phyloP scores from a whole-genome alignment of 2,329 filamentous ascomycete genomes.

The Paracoccidioides brasiliensis region DNA sequence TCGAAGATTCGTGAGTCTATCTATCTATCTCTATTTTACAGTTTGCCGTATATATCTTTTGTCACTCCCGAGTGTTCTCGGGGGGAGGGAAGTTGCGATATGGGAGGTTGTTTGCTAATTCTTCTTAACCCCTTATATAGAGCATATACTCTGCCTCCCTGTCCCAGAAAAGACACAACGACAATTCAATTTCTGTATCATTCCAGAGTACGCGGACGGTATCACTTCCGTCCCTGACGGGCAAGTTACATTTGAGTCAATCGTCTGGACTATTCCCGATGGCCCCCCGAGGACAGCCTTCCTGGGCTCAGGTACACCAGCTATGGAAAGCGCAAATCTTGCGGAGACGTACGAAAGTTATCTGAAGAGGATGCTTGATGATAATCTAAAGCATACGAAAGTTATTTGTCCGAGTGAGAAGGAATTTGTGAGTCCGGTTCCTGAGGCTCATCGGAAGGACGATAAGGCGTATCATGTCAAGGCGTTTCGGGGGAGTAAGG shows the following conservation, averaged over 20 bases:
- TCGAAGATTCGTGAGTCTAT: slow-evolving; percentile 34
- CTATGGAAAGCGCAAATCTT: slow-evolving; percentile 27
- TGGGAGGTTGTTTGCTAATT: neutral
- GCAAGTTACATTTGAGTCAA: slow-evolving; percentile 36
- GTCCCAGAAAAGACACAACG: slow-evolving; percentile 52
- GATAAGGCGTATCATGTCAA: slow-evolving; percentile 53
- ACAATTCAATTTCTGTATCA: slow-evolving; percentile 50
- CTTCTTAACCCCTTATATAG: slow-evolving; percentile 15
- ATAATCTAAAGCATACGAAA: slow-evolving; percentile 33
- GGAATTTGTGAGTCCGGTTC: slow-evolving; percentile 47
- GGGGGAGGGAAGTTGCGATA: too few relatives aligned
- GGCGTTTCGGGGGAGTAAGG: slow-evolving; percentile 51
- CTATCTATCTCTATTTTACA: neutral
- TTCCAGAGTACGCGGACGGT: slow-evolving; percentile 41
- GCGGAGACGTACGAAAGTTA: slow-evolving; percentile 35
- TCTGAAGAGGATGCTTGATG: slow-evolving; percentile 35
- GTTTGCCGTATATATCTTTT: neutral
- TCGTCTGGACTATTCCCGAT: slow-evolving; percentile 49
- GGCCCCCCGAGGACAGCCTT: slow-evolving; percentile 35
- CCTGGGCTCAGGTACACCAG: slow-evolving; percentile 30
- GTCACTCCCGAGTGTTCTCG: neutral
- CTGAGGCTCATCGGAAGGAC: slow-evolving; percentile 48
- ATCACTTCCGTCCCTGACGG: slow-evolving; percentile 34
- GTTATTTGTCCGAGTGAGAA: slow-evolving; percentile 42
- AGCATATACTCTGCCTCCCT: slow-evolving; percentile 48